These are phyloP conservation scores for Gymnopus androsaceus DNA, from an alignment of 1,284 basidiomycete genomes.

Conservation along the genomic window DNA sequence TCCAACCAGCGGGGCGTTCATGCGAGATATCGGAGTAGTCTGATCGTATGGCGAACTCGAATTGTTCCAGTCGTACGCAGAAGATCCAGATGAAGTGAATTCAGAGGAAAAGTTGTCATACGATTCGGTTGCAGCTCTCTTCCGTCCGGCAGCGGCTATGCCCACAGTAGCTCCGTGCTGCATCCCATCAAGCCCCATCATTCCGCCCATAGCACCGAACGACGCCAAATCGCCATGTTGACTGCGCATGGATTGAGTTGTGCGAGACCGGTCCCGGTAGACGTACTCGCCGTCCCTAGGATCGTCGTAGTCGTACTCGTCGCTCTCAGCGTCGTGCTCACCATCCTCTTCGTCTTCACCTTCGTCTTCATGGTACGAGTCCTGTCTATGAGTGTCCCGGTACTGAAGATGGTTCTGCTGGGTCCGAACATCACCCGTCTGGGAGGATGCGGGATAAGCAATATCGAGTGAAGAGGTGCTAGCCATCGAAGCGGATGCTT, in stretches of 20 bases:
- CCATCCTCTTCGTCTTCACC: not conserved
- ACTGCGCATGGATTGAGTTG: not conserved
- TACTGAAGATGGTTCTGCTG: too few relatives aligned
- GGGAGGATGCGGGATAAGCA: not conserved
- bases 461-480: not conserved
- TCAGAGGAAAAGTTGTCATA: not conserved
- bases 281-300: slow-evolving; percentile 12
- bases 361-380: not conserved
- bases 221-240: not conserved
- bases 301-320: slow-evolving; percentile 15
- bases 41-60: not conserved
- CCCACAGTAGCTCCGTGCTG: not conserved
- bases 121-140: slow-evolving; percentile 6
- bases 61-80: not conserved
- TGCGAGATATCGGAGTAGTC: not conserved
- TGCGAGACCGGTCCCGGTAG: slow-evolving; percentile 4
- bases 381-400: not conserved
- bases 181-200: not conserved
- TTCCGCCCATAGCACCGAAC: not conserved
- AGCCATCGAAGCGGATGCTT: not conserved
- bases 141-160: not conserved
- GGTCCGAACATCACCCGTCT: not conserved
- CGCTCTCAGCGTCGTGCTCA: not conserved
- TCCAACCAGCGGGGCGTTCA: not conserved
- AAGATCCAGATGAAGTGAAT: not conserved